Conservation (phyloP, 139 green algal species). For the Pleodorina starrii region DNA sequence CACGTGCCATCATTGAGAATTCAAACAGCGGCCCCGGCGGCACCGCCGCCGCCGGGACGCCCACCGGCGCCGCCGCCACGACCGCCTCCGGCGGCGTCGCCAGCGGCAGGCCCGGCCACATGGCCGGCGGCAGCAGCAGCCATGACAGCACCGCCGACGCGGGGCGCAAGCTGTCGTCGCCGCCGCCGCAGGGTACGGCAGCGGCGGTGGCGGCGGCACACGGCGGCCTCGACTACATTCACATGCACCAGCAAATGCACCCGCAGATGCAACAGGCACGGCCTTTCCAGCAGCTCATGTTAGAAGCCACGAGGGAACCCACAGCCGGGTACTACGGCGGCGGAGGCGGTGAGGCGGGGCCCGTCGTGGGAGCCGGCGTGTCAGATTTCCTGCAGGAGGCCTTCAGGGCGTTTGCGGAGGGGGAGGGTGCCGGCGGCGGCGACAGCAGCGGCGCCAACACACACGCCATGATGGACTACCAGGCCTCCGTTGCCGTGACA, state of each 20-base stretch:
- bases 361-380: not conserved
- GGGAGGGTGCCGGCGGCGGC: not conserved
- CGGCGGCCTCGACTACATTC: not conserved
- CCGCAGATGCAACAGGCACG: not conserved
- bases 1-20: not conserved
- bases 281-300: not conserved
- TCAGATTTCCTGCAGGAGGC: not conserved
- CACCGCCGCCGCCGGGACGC: not conserved
- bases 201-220: not conserved
- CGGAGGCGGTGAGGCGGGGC: not conserved
- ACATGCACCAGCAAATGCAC: not conserved
- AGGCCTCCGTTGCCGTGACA: not conserved
- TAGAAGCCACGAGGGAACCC: not conserved
- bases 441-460: not conserved
- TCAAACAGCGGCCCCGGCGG: no score
- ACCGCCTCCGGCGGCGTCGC: not conserved
- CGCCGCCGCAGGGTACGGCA: not conserved
- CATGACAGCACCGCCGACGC: not conserved
- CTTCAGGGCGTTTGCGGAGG: not conserved
- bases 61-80: not conserved
- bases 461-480: constrained; percentile 3
- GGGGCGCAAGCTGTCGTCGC: not conserved
- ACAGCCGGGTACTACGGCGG: not conserved
- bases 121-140: not conserved
- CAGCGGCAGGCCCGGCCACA: not conserved